Conservation (phyloP, 352 stramenopile genomes). For the Globisporangium rhizosaccharum region DNA sequence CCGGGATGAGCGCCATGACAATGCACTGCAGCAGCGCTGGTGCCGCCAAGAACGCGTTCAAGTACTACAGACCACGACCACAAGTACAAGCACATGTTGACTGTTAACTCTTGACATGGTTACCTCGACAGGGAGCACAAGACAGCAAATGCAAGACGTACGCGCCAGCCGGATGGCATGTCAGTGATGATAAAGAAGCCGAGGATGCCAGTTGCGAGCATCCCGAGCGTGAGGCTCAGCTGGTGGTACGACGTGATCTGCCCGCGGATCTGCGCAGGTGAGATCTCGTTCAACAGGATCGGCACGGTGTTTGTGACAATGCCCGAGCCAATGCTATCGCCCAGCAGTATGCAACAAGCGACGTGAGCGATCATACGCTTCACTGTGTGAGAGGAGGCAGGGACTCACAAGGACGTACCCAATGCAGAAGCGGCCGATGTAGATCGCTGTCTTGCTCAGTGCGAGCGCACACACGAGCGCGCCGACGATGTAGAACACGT, state of each 20-base stretch:
- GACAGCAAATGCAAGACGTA: slow-evolving; percentile 13
- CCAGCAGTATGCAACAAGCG: not conserved
- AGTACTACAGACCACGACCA: slow-evolving; percentile 22
- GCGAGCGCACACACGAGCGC: slow-evolving; percentile 49
- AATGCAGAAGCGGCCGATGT: slow-evolving; percentile 51
- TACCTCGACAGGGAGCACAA: not conserved
- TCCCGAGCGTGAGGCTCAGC: slow-evolving; percentile 84
- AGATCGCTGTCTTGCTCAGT: slow-evolving; percentile 54
- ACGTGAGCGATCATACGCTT: not conserved
- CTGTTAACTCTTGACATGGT: not conserved
- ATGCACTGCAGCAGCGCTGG: slow-evolving; percentile 59
- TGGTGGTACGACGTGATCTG: slow-evolving; percentile 87
- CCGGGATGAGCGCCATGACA: slow-evolving; percentile 54
- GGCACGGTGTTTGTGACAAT: slow-evolving; percentile 81
- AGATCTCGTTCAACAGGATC: slow-evolving; percentile 83
- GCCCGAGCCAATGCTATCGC: slow-evolving; percentile 42
- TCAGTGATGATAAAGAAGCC: slow-evolving; percentile 74
- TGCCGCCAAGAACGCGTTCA: slow-evolving; percentile 69
- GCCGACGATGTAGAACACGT: slow-evolving; percentile 63
- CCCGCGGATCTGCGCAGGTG: slow-evolving; percentile 45
- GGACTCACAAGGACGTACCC: slow-evolving; percentile 15
- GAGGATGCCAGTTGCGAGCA: slow-evolving; percentile 68
- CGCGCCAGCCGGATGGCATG: slow-evolving; percentile 78
- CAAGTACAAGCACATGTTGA: not conserved
- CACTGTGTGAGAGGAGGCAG: not conserved